Conservation (phyloP, 129 eudicot species). For the Escallonia rubra region DNA sequence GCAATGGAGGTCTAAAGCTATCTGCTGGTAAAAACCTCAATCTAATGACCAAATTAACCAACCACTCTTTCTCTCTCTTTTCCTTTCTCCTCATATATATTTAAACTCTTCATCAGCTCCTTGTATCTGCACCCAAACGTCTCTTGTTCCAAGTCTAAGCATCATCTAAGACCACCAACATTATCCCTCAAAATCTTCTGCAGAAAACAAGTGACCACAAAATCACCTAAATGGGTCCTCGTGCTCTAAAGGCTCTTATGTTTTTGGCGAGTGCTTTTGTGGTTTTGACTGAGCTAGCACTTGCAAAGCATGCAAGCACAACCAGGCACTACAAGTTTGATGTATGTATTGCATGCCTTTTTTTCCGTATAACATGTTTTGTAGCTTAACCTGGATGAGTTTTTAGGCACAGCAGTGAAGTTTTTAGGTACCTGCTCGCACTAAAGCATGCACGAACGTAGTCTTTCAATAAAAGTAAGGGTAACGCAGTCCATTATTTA, state of each 20-base stretch:
- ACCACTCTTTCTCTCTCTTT: not conserved
- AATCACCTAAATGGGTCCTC: constrained; percentile 7
- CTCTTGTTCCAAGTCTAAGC: not conserved
- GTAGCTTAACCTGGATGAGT: constrained; percentile 13
- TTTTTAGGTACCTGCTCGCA: too few relatives aligned
- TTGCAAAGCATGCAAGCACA: constrained; percentile 20
- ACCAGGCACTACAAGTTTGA: constrained; percentile 36
- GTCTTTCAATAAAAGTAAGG: too few relatives aligned
- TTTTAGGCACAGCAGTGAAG: not conserved
- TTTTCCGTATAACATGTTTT: not conserved
- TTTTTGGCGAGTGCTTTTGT: not conserved
- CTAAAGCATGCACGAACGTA: too few relatives aligned
- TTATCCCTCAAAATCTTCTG: not conserved
- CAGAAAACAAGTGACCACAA: not conserved
- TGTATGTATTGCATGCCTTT: constrained; percentile 2
- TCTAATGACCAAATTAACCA: constrained; percentile 3
- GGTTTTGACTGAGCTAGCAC: constrained; percentile 12
- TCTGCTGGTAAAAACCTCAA: not conserved
- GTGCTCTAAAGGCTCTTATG: not conserved
- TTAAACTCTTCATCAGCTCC: not conserved
- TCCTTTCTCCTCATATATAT: not conserved
- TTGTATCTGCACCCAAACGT: not conserved
- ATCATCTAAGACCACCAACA: not conserved
- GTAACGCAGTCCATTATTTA: too few relatives aligned
- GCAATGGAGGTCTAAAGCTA: not conserved